Evolutionary conservation across 768 basidiomycete genomes (phyloP).

Genomic region (Suillus clintonianus): DNA sequence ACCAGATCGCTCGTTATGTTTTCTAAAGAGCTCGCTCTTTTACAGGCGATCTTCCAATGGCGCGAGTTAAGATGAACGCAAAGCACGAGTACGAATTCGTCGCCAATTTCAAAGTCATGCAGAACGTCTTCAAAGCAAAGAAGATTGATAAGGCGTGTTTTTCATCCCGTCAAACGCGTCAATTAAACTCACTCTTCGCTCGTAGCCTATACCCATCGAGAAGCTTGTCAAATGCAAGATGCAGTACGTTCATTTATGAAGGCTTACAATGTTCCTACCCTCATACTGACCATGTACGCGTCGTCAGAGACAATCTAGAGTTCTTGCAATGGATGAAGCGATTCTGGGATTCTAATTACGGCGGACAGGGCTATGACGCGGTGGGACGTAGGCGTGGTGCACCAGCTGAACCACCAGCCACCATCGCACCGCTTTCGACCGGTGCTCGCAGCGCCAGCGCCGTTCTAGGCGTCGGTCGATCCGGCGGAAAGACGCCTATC

Average conservation of each 20-base stretch:
- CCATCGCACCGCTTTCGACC: conserved; percentile 64
- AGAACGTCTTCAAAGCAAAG: conserved; percentile 87
- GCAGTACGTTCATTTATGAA: conserved; percentile 65
- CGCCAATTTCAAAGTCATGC: conserved; percentile 94
- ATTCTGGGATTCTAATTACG: conserved; percentile 93
- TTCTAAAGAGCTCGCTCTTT: conserved; percentile 8
- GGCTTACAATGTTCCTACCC: conserved; percentile 4
- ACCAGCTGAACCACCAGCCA: conserved; percentile 74
- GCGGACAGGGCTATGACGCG: conserved; percentile 86
- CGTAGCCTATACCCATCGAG: conserved; percentile 94
- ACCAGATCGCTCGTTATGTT: conserved; percentile 18
- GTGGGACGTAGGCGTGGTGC: conserved; percentile 79
- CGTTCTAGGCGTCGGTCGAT: conserved; percentile 42
- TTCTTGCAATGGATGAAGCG: conserved; percentile 97
- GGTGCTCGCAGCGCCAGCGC: conserved; percentile 36
- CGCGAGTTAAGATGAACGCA: conserved; percentile 92
- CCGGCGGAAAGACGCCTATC: conserved; percentile 75
- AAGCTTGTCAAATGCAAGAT: conserved; percentile 97
- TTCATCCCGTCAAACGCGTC: conserved; percentile 1
- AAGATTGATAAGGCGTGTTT: conserved; percentile 87
- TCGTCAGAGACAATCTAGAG: conserved; percentile 88
- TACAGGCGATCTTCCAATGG: conserved; percentile 87
- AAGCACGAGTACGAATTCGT: conserved; percentile 96
- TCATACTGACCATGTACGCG: conserved; percentile 14
- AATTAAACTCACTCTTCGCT: conserved; percentile 8